phyloP scores from a whole-genome alignment of 768 basidiomycete genomes.

The Tylopilus felleus region DNA sequence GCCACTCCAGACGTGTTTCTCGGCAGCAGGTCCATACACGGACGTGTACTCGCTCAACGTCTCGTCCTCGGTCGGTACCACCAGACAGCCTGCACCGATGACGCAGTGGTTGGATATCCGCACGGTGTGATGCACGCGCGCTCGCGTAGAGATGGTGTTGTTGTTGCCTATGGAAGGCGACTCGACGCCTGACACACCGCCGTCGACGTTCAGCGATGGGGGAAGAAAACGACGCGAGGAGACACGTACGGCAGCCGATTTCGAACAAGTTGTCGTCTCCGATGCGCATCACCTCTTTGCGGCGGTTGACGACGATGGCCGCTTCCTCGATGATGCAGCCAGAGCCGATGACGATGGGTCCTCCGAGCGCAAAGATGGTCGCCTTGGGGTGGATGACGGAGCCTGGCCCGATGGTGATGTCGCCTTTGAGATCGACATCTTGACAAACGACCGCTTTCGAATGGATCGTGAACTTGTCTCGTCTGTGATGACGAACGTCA shows the following conservation, averaged over 20 bases:
- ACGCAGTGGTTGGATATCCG: constrained; percentile 77
- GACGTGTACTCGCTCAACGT: constrained; percentile 79
- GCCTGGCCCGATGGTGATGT: constrained; percentile 90
- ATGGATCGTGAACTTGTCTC: constrained; percentile 87
- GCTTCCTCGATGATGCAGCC: constrained; percentile 92
- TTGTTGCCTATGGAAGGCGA: constrained; percentile 76
- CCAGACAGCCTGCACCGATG: constrained; percentile 75
- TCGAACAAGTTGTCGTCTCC: constrained; percentile 94
- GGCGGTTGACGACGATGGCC: constrained; percentile 88
- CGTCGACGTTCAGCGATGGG: not conserved
- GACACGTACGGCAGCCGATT: constrained; percentile 80
- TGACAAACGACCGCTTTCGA: constrained; percentile 89
- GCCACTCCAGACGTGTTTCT: constrained; percentile 81
- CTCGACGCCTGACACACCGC: constrained; percentile 67
- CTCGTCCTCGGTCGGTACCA: constrained; percentile 78
- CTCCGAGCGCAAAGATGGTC: constrained; percentile 86
- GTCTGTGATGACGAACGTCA: constrained; percentile 41
- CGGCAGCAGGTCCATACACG: constrained; percentile 72
- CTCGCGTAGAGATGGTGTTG: constrained; percentile 84
- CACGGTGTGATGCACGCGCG: constrained; percentile 81
- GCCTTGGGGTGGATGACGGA: constrained; percentile 93
- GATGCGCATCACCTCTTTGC: constrained; percentile 85
- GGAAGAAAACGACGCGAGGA: not conserved
- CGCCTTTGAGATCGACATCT: constrained; percentile 92
- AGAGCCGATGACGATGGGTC: constrained; percentile 85